Evolutionary conservation across 2,329 filamentous ascomycete species (phyloP).

Genomic region (Calonectria honghensis): DNA sequence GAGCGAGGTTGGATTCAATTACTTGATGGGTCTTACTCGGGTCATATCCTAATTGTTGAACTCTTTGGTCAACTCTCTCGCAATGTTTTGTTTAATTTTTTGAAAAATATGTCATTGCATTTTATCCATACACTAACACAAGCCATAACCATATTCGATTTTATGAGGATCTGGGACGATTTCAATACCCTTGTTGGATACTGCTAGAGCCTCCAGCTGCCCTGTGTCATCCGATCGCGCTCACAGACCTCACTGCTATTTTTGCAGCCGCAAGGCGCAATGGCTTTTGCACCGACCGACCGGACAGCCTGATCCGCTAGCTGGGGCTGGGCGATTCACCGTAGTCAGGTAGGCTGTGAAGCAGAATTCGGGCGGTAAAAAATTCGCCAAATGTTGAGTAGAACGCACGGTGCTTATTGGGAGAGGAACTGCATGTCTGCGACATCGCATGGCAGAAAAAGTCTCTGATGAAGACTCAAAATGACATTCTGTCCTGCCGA

Average conservation of each 20-base stretch:
- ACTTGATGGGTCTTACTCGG: too few relatives aligned
- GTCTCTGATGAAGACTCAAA: neutral
- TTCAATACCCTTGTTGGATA: neutral
- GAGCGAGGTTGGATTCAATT: too few relatives aligned
- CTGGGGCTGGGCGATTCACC: neutral
- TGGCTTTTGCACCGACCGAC: neutral
- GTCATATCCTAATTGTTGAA: too few relatives aligned
- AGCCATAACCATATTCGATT: neutral
- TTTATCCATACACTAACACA: neutral
- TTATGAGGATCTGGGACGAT: neutral
- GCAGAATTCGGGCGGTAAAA: neutral
- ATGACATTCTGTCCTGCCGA: neutral
- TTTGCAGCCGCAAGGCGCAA: neutral
- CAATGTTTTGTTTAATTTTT: neutral
- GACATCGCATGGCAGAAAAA: neutral
- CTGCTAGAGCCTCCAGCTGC: neutral
- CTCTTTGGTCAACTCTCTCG: neutral
- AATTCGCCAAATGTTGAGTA: neutral
- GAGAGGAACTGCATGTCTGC: neutral
- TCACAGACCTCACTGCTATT: neutral
- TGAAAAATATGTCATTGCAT: neutral
- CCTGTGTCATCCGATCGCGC: neutral
- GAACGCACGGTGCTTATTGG: neutral
- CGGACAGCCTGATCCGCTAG: slow-evolving; percentile 2
- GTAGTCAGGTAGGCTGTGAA: neutral